Conservation (phyloP, 2,329 filamentous ascomycete genomes). For the Exophiala spinifera region DNA sequence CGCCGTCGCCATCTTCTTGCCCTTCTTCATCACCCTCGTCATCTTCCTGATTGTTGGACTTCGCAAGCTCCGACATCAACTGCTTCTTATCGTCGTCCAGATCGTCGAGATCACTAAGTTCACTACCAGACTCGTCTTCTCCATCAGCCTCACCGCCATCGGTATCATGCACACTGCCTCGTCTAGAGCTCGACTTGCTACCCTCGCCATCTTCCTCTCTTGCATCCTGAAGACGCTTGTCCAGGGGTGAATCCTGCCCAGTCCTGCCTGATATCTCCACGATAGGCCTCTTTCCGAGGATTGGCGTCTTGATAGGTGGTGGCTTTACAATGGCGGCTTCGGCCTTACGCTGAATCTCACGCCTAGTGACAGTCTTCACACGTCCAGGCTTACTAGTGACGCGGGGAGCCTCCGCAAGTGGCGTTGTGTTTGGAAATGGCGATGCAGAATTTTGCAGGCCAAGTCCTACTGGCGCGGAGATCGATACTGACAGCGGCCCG, state of each 20-base stretch:
- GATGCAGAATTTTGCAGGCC: constrained; percentile 19
- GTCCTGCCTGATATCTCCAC: constrained; percentile 27
- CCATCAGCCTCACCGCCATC: constrained; percentile 63
- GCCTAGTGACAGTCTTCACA: constrained; percentile 57
- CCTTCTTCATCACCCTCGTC: constrained; percentile 12
- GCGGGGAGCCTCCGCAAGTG: constrained; percentile 15
- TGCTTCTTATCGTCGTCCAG: constrained; percentile 51
- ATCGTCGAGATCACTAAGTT: constrained; percentile 36
- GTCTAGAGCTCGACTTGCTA: constrained; percentile 50
- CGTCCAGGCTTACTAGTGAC: constrained; percentile 34
- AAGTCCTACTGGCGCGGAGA: constrained; percentile 25
- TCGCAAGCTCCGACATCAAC: constrained; percentile 16
- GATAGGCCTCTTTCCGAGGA: constrained; percentile 25
- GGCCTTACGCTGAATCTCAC: constrained; percentile 58
- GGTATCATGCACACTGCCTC: constrained; percentile 61
- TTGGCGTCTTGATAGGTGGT: constrained; percentile 35
- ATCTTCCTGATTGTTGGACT: constrained; percentile 54
- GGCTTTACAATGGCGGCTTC: constrained; percentile 53
- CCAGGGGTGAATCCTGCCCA: constrained; percentile 39
- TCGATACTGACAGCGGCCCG: constrained; percentile 18
- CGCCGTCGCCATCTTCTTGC: constrained; percentile 31
- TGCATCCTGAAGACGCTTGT: constrained; percentile 47
- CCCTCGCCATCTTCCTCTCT: constrained; percentile 45
- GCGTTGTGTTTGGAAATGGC: constrained; percentile 2
- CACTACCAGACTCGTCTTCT: constrained; percentile 33